Evolutionary conservation across 495 filamentous ascomycete species (phyloP), one percentile per base, ranked within the genome.

Genomic region (Parmelia sp.): DNA sequence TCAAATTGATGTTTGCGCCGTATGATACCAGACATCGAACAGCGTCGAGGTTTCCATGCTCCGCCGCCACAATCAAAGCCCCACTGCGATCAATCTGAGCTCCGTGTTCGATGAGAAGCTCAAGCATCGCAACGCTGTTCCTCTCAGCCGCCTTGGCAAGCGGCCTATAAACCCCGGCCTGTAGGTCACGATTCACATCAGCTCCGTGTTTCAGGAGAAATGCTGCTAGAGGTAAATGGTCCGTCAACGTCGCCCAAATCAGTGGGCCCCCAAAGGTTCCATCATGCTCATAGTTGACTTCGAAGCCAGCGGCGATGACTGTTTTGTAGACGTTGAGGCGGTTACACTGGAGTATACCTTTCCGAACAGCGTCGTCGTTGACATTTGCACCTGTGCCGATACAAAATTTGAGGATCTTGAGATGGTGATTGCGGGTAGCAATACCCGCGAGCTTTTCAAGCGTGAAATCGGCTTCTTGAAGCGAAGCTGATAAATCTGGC

Each of bases 71-170:
- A 58, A 58, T 58, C 14, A 58, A 31, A 23, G 33, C 57, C 21
- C 57, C 57, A 25, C 57, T 58, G 8, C 21, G 57, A 14, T 58
- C 57, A 4, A 58, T 58, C 35, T 39, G 3, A n/a, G 57, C 57
- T 4, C 57, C 57, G 15, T 58, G 12, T 7, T 1, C 14, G 37
- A 58, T 39, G 19, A 58, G 23, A 11, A 58, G 25, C 8, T 58
- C 35, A 19, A 58, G 11, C 35, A 58, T 37, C 33, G 8, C 33
- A 37, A 58, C 33, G 10, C 57, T 27, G 23, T 40, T 36, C 21
- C 25, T 58, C 14, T 40, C 2, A 14, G 57, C 57, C 21, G 57
- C 57, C 14, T 37, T 36, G n/a, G 57, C 33, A 4, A 58, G 37
- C 11, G 57, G 57, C 19, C 23, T n/a, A 19, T 58, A 58, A 3